A percentile compares a stretch with the other conserved stretches of the same genome.
These are phyloP conservation scores for Globisporangium cylindrosporum DNA, from an alignment of 352 stramenopile species.

Conservation along the genomic window DNA sequence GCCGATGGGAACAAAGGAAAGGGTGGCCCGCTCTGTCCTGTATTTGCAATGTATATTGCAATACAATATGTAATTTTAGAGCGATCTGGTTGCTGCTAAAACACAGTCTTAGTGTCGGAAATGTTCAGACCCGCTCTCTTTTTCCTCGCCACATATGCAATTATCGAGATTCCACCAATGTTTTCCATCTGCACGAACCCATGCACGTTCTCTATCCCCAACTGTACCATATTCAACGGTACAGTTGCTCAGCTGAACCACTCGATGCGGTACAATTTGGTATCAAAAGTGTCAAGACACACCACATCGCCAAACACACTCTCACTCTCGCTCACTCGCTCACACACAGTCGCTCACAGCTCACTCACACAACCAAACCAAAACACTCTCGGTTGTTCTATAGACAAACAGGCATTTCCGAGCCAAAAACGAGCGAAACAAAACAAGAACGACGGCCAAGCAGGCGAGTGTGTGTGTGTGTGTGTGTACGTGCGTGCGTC, in stretches of 20 bases:
- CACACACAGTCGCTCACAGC: conserved; percentile 2
- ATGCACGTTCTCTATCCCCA: not conserved
- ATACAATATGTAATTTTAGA: too few species aligned
- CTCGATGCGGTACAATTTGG: not conserved
- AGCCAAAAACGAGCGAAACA: not conserved
- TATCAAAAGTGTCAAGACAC: not conserved
- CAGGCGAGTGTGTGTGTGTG: not conserved
- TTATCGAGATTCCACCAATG: too few species aligned
- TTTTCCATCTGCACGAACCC: not conserved
- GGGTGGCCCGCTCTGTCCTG: too few species aligned
- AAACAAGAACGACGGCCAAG: too few species aligned
- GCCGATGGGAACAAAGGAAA: not conserved
- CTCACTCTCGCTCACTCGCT: not conserved
- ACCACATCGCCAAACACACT: too few species aligned
- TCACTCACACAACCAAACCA: not conserved
- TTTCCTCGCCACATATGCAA: too few species aligned
- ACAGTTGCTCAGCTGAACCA: not conserved
- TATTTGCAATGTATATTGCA: too few species aligned
- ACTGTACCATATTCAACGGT: not conserved
- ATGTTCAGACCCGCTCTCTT: too few species aligned
- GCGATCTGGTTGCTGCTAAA: too few species aligned
- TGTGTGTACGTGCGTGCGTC: not conserved
- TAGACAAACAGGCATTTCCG: not conserved
- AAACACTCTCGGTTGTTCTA: not conserved
- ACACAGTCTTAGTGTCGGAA: too few species aligned